phyloP scores from a whole-genome alignment of 2,329 filamentous ascomycete species.

The Cordyceps javanica region DNA sequence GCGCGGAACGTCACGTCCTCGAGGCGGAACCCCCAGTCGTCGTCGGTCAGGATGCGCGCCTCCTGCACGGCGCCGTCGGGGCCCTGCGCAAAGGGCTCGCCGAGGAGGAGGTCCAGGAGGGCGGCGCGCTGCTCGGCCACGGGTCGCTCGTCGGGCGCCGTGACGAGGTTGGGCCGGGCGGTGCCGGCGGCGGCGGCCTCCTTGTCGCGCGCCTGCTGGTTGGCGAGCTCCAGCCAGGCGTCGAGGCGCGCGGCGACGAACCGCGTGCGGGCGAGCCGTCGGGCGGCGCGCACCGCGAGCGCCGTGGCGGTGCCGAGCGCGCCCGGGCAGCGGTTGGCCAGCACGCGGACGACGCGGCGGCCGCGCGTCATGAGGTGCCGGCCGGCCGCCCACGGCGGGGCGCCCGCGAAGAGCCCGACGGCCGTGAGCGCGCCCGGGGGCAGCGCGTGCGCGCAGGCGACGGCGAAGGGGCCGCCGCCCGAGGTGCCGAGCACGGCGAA shows the following conservation, averaged over 20 bases:
- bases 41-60: constrained; percentile 22
- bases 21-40: constrained; percentile 25
- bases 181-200: constrained; percentile 8
- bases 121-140: constrained; percentile 20
- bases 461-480: constrained; percentile 30
- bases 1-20: constrained; percentile 21
- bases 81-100: constrained; percentile 26
- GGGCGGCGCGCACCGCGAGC: constrained; percentile 17
- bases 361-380: constrained; percentile 22
- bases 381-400: constrained; percentile 29
- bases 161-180: constrained; percentile 3
- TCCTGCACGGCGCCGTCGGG: constrained; percentile 22
- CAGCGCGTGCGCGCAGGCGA: constrained; percentile 28
- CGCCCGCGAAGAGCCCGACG: constrained; percentile 32
- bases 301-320: constrained; percentile 17
- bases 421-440: constrained; percentile 25
- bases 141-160: constrained; percentile 5
- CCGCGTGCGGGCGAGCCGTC: constrained; percentile 17
- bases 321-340: constrained; percentile 21
- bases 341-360: constrained; percentile 16
- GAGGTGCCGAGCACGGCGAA: constrained; percentile 31
- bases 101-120: constrained; percentile 23
- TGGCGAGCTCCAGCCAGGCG: constrained; percentile 17
- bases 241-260: constrained; percentile 19
- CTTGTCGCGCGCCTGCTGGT: constrained; percentile 14